These are phyloP conservation scores for Cylindrotheca fusiformis DNA, from an alignment of 108 stramenopile species.

Conservation along the genomic window DNA sequence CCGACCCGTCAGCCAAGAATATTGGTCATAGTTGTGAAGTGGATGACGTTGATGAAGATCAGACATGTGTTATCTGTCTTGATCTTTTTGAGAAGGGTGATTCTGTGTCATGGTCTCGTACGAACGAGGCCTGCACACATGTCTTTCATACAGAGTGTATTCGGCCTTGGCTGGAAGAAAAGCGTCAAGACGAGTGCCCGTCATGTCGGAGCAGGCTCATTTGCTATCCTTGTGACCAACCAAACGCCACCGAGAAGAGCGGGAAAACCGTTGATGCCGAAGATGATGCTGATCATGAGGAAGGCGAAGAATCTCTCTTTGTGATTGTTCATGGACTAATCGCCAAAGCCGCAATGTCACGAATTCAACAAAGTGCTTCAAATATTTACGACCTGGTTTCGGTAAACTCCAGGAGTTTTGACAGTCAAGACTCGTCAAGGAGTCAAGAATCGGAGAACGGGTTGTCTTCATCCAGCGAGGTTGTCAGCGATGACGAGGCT, in stretches of 20 bases:
- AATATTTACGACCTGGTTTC: background rate
- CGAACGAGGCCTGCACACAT: slow-evolving; percentile 17
- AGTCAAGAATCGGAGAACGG: background rate
- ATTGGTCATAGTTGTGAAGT: background rate
- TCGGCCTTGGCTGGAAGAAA: slow-evolving; percentile 25
- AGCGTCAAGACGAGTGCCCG: slow-evolving; percentile 41
- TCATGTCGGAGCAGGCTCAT: slow-evolving; percentile 24
- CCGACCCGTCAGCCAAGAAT: background rate
- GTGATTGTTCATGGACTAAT: slow-evolving; percentile 23
- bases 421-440: background rate
- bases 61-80: slow-evolving; percentile 37
- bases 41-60: slow-evolving; percentile 24
- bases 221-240: background rate
- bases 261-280: slow-evolving; percentile 5
- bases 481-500: background rate
- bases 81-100: slow-evolving; percentile 34
- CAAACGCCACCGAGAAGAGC: background rate
- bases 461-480: background rate
- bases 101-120: slow-evolving; percentile 22
- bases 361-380: background rate
- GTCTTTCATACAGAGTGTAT: slow-evolving; percentile 41
- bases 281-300: background rate
- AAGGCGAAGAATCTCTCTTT: slow-evolving; percentile 19
- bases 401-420: background rate
- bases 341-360: background rate